phyloP scores from a whole-genome alignment of 2,329 filamentous ascomycete species.

The Pestalotiopsis sp. region DNA sequence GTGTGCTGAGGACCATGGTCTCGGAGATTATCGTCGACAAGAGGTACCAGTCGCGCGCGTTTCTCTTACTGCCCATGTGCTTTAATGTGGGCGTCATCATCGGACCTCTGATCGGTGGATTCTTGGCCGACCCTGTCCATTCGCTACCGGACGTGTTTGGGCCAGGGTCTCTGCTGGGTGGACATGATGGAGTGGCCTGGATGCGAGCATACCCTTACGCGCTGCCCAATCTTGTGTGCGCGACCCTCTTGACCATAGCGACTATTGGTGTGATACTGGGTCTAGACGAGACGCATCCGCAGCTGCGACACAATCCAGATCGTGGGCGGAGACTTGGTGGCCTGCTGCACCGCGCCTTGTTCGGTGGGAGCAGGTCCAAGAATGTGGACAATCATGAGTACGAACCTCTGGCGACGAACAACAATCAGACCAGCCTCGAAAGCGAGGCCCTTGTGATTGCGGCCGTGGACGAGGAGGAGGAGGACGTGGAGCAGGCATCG shows the following conservation, averaged over 20 bases:
- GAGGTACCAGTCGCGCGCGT: slow-evolving; percentile 53
- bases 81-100: slow-evolving; percentile 56
- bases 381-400: slow-evolving; percentile 9
- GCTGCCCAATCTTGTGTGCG: slow-evolving; percentile 42
- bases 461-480: neutral
- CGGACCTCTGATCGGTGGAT: slow-evolving; percentile 43
- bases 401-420: neutral
- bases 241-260: slow-evolving; percentile 28
- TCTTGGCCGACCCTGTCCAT: slow-evolving; percentile 43
- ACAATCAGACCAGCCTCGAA: slow-evolving; percentile 16
- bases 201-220: slow-evolving; percentile 44
- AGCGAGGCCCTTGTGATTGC: slow-evolving; percentile 28
- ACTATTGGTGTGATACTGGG: slow-evolving; percentile 16
- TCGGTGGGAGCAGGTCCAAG: slow-evolving; percentile 17
- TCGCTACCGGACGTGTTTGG: slow-evolving; percentile 41
- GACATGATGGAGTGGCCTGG: slow-evolving; percentile 37
- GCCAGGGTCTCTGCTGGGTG: slow-evolving; percentile 35
- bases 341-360: neutral
- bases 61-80: slow-evolving; percentile 58
- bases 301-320: slow-evolving; percentile 17
- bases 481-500: neutral
- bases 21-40: slow-evolving; percentile 72
- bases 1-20: slow-evolving; percentile 75
- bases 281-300: slow-evolving; percentile 15
- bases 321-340: neutral